Evolutionary conservation across 108 stramenopile genomes (phyloP), one percentile per base, ranked within the genome.

Genomic region (Cylindrotheca closterium): DNA sequence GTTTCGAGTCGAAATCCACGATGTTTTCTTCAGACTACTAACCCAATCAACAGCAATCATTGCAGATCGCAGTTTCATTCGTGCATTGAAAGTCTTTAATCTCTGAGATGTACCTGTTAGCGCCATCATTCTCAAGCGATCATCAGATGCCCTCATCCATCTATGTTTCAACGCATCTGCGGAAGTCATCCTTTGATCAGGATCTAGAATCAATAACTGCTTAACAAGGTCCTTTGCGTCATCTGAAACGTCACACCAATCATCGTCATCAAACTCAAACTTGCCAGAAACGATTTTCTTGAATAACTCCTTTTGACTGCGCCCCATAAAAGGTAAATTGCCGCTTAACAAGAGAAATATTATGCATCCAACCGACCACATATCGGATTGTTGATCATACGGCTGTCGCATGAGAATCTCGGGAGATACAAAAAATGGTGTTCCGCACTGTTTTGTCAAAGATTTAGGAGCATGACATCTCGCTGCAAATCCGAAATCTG

Each of bases 331-430:
- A 12, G 92, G 92, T n/a, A 86, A 52, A 71, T 86, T 81, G 33
- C 92, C 98, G 45, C 94, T 94, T 17, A 99, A 70, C 21, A 99
- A 75, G 15, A 96, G 82, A 71, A 89, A 99, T 8, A 89, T 67
- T 63, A 98, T 96, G 53, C 97, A 95, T 42, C 98, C 98, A 7
- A 92, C 74, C 47, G 88, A 88, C 98, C 98, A 99, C 92, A 97
- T 92, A 76, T 99, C 98, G 29, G 91, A 91, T 47, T 84, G 77
- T 65, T 85, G 79, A 75, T 92, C 91, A 45, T 92, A 92, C 18
- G 76, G 73, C 37, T 80, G 60, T 48, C 86, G 67, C 71, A 85
- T 67, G 0, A 98, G 73, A 59, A 98, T 95, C 69, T 98, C 98
- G 0, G 96, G 98, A 5, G 98, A 92, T n/a, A 98, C 94, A 68